Evolutionary conservation across 2,329 filamentous ascomycete genomes (phyloP), one percentile per base, ranked within the genome.

Genomic region (Diaporthe destruens): DNA sequence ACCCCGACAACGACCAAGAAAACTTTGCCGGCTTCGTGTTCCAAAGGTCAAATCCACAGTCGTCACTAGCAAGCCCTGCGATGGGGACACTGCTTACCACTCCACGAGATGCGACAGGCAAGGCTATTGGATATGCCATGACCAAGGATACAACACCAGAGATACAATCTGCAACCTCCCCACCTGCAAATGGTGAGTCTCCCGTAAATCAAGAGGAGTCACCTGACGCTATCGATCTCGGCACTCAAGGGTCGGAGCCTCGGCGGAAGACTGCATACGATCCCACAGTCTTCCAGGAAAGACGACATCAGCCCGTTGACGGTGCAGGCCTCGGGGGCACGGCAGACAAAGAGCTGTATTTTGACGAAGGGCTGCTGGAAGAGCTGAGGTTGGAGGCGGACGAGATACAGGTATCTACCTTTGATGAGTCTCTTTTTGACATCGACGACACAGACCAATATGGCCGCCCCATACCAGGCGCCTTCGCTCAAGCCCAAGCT

Each of bases 381-480:
- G 82, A 84, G 75, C 78, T 83, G 8, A 82, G 85, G 53, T 87
- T 88, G 76, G 84, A 85, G 9, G 85, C 85, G 65, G 82, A 86
- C 3, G 84, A 87, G 72, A 86, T 85, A 23, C 88, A 91, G 36
- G 85, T 85, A 1, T 83, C 84, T 0, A 84, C 87, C 1, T 94
- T 94, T 79, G 92, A 94, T 74, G 92, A 94, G 79, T 92, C 90
- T 7, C 87, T 94, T 18, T 94, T 94, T 77, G 92, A 94, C 75
- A 86, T 90, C 42, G 86, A 92, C 67, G 90, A 92, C 77, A 90
- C 90, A 18, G 87, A 92, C 79, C 80, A 86, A 74, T 91, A 88
- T 77, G 90, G 90, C 20, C 84, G 90, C 29, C 90, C 88, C 1
- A 86, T 90, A 51, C 88, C 88, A 0, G 88, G 88, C 6, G 86